Evolutionary conservation across 306 rosid species (phyloP), one percentile per base, ranked within the genome.

Genomic region (Acacia melanoxylon): DNA sequence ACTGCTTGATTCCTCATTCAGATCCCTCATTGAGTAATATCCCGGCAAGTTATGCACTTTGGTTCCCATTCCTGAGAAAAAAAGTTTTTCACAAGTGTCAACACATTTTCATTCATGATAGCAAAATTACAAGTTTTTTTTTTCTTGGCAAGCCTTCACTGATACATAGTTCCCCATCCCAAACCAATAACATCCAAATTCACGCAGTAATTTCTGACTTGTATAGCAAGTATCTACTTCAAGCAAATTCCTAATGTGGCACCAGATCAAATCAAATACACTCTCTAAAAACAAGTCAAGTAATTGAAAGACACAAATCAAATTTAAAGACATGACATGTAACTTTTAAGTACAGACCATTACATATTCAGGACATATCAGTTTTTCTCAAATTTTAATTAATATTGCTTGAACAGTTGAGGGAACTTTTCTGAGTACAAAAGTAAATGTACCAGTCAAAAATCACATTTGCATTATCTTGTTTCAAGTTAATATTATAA

Each of bases 21-120:
- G 98, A 95, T 93, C 99, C 89, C 91, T 92, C 93, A 95, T 91
- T 62, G 98, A 85, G 88, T 83, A 89, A 85, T 92, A 88, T 72
- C 94, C 97, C 17, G 97, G 93, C 74, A 88, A 79, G 82, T 86
- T 88, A 83, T 95, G 97, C 85, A 95, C 94, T 86, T 92, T 93
- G 81, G 98, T 93, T 91, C 98, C 99, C 99, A 95, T 95, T 83
- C 96, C 99, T 95, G 92, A 81, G 54, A 63, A 76, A 71, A 62
- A 45, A 6, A 75, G 83, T 73, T 68, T 65, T 70, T 25, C 48
- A 19, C 82, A 54, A 27, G 52, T 22, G n/a, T 72, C 37, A 82
- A 31, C 29, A 61, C 79, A 97, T 93, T 91, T 97, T 95, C 97
- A 93, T 95, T 82, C 94, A 98, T 91, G 91, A 81, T 37, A 67